These are phyloP conservation scores for Fistulina hepatica DNA, from an alignment of 1,284 basidiomycete genomes.

Conservation along the genomic window DNA sequence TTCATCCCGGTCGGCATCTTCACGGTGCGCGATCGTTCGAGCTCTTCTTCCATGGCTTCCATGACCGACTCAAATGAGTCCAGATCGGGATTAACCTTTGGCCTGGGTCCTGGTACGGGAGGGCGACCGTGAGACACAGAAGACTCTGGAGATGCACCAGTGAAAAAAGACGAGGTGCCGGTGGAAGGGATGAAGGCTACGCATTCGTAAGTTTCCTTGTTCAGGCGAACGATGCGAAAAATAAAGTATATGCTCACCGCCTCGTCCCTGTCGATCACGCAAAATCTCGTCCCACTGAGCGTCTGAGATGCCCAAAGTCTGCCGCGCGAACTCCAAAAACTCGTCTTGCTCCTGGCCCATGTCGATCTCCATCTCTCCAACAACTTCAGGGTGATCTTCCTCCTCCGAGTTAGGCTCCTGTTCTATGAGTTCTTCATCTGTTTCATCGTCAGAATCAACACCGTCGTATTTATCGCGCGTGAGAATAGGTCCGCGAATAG, in stretches of 20 bases:
- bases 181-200: constrained; percentile 59
- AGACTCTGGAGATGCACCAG: too few relatives aligned
- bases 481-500: constrained; percentile 65
- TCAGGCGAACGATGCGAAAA: constrained; percentile 2
- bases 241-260: constrained; percentile 43
- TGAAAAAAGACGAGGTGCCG: constrained; percentile 8
- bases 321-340: constrained; percentile 85
- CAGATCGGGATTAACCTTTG: constrained; percentile 53
- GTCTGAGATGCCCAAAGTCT: constrained; percentile 77
- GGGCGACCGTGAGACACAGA: constrained; percentile 7
- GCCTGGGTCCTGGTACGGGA: constrained; percentile 25
- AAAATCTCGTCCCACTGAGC: constrained; percentile 79
- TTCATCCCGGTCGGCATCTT: too few relatives aligned
- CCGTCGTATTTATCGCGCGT: constrained; percentile 75
- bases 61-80: constrained; percentile 91
- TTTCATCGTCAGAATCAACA: constrained; percentile 77
- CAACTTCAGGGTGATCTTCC: constrained; percentile 67
- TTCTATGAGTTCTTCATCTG: constrained; percentile 43
- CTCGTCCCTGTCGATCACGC: constrained; percentile 58
- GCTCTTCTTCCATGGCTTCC: constrained; percentile 85
- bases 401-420: constrained; percentile 45
- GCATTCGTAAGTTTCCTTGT: constrained; percentile 9
- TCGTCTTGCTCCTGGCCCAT: constrained; percentile 87
- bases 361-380: constrained; percentile 75
- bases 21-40: constrained; percentile 24